These are phyloP conservation scores for Lyophyllum decastes DNA, from an alignment of 768 basidiomycete genomes.

Conservation along the genomic window DNA sequence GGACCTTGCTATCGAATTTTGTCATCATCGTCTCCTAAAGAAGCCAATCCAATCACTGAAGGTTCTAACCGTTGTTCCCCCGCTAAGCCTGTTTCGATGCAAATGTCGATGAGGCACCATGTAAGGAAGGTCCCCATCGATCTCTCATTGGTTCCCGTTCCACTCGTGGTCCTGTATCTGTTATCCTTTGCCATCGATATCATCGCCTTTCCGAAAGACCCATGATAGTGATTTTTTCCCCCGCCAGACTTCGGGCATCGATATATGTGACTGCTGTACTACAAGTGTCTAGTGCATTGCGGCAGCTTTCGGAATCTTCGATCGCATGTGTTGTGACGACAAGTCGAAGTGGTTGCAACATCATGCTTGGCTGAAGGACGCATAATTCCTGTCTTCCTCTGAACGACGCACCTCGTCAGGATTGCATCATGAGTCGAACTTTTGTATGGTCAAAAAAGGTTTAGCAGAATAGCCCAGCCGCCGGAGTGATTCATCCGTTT, in stretches of 20 bases:
- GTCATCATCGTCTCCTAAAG: constrained; percentile 7
- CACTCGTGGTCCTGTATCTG: neutral
- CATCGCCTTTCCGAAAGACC: constrained; percentile 2
- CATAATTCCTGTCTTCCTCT: too few species aligned
- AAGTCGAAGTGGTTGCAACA: too few species aligned
- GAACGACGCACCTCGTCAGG: too few species aligned
- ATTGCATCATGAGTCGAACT: too few species aligned
- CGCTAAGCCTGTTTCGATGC: constrained; percentile 5
- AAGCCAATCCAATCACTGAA: constrained; percentile 3
- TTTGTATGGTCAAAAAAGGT: too few species aligned
- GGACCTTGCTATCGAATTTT: constrained; percentile 11
- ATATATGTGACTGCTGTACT: too few species aligned
- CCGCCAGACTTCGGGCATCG: too few species aligned
- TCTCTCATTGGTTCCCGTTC: constrained; percentile 8
- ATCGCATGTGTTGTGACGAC: too few species aligned
- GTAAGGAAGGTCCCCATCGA: constrained; percentile 3
- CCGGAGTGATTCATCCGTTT: neutral
- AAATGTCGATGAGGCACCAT: constrained; percentile 6
- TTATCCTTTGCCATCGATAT: constrained; percentile 13
- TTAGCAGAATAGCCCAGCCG: too few species aligned
- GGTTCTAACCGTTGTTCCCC: constrained; percentile 1
- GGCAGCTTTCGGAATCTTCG: too few species aligned
- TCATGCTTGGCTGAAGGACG: too few species aligned
- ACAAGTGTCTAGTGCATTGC: neutral
- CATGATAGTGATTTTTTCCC: neutral